phyloP scores from a whole-genome alignment of 2,329 filamentous ascomycete genomes.

The Emmonsiellopsis sp. region DNA sequence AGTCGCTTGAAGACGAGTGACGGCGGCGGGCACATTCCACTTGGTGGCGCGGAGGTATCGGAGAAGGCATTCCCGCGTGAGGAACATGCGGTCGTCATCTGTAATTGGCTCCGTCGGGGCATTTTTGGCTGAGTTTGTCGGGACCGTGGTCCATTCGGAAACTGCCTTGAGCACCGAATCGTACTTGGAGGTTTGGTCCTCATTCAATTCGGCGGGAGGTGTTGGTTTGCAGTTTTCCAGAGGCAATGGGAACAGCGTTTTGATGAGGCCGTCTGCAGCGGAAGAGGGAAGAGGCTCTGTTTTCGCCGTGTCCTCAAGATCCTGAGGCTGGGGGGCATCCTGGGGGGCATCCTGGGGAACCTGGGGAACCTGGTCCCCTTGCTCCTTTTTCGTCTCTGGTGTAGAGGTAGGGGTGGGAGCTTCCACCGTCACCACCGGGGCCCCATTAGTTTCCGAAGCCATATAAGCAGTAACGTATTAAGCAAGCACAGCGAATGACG shows the following conservation, averaged over 20 bases:
- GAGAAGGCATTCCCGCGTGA: constrained; percentile 84
- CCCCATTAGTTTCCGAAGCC: not conserved
- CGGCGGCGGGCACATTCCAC: constrained; percentile 68
- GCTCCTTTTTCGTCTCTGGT: not conserved
- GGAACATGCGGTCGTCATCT: constrained; percentile 76
- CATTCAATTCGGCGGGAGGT: constrained; percentile 51
- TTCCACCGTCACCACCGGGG: constrained; percentile 8
- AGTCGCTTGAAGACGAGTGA: constrained; percentile 70
- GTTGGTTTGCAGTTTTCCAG: constrained; percentile 49
- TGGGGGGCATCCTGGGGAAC: not conserved
- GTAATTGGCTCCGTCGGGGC: constrained; percentile 54
- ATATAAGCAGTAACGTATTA: not conserved
- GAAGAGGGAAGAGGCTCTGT: constrained; percentile 26
- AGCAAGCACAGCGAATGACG: not conserved
- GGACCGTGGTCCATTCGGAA: constrained; percentile 61
- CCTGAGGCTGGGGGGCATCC: not conserved
- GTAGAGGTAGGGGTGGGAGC: not conserved
- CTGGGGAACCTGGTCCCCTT: not conserved
- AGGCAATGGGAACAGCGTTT: constrained; percentile 52
- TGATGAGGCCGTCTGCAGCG: constrained; percentile 32
- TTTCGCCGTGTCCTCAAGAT: constrained; percentile 11
- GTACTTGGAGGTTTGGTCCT: constrained; percentile 77
- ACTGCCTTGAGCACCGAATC: constrained; percentile 61
- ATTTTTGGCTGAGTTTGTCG: constrained; percentile 51
- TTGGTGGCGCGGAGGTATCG: constrained; percentile 91